Evolutionary conservation across 176 grass and related monocot genomes (phyloP).

Genomic region (Aegilops tauschii): DNA sequence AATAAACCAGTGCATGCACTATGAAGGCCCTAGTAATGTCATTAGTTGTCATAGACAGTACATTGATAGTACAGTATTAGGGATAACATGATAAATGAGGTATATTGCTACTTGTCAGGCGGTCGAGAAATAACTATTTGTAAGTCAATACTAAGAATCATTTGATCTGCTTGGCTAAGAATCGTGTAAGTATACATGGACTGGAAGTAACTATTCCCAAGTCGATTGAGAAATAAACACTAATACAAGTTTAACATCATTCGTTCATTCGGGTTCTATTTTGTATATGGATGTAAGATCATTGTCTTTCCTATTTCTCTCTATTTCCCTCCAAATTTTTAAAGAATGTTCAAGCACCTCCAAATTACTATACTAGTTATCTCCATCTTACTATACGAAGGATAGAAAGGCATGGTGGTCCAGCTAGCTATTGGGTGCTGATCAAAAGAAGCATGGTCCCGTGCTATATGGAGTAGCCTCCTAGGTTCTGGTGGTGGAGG

Average conservation of each 20-base stretch:
- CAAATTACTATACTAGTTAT: neutral
- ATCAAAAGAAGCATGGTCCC: constrained; percentile 48
- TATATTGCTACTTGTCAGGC: too few species aligned
- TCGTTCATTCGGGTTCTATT: neutral
- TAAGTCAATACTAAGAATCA: too few species aligned
- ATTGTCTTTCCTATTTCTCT: neutral
- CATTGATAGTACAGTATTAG: neutral
- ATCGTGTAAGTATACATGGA: too few species aligned
- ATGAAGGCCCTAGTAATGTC: neutral
- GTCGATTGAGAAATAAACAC: too few species aligned
- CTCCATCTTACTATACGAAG: neutral
- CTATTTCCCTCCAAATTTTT: neutral
- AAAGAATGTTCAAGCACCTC: neutral
- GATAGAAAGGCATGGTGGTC: constrained; percentile 53
- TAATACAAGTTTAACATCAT: neutral
- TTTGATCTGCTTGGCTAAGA: too few species aligned
- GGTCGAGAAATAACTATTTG: too few species aligned
- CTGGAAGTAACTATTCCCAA: too few species aligned
- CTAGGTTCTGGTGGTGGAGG: constrained; percentile 37
- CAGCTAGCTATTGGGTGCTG: constrained; percentile 31
- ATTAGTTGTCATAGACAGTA: neutral
- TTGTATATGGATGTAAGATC: neutral
- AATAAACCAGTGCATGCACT: neutral
- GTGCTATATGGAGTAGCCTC: constrained; percentile 40
- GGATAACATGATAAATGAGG: too few species aligned